A percentile compares a stretch with the other conserved stretches of the same genome.
Evolutionary conservation across 2,329 filamentous ascomycete genomes (phyloP).

Genomic region (Monilinia vaccinii-corymbosi): DNA sequence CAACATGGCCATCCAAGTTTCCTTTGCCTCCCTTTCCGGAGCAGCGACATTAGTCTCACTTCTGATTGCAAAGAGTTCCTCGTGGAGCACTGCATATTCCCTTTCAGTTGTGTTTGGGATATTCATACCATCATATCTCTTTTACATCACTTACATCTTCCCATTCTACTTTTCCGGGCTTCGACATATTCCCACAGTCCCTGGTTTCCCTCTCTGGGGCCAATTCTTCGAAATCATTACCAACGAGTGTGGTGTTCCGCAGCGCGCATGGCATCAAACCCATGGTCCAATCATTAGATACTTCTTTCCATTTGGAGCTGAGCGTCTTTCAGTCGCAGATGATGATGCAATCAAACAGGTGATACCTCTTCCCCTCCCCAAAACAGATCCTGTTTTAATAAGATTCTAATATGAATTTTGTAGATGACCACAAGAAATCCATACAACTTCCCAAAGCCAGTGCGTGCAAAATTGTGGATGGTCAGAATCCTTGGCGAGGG

Average conservation of each 20-base stretch:
- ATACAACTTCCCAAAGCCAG: constrained; percentile 40
- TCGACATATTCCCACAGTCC: constrained; percentile 35
- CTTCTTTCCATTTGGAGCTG: constrained; percentile 38
- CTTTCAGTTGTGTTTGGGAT: constrained; percentile 15
- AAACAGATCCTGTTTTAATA: too few relatives aligned
- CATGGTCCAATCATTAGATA: constrained; percentile 37
- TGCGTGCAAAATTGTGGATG: constrained; percentile 43
- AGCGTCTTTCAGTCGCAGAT: constrained; percentile 36
- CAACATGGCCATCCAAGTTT: constrained; percentile 2
- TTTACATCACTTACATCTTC: constrained; percentile 33
- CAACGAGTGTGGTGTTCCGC: constrained; percentile 34
- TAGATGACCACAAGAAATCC: constrained; percentile 42
- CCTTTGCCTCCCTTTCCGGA: constrained; percentile 1
- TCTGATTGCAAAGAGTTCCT: constrained; percentile 16
- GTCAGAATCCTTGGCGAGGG: constrained; percentile 59
- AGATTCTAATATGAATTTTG: background rate
- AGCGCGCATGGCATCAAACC: constrained; percentile 35
- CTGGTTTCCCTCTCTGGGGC: constrained; percentile 35
- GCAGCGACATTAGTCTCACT: constrained; percentile 10
- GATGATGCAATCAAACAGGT: constrained; percentile 33
- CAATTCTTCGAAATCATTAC: constrained; percentile 36
- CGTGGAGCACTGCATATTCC: constrained; percentile 11
- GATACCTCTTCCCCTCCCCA: background rate
- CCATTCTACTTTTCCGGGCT: constrained; percentile 36
- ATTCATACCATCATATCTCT: constrained; percentile 26